Evolutionary conservation across 2,329 filamentous ascomycete genomes (phyloP).

Genomic region (Colletotrichum theobromicola): DNA sequence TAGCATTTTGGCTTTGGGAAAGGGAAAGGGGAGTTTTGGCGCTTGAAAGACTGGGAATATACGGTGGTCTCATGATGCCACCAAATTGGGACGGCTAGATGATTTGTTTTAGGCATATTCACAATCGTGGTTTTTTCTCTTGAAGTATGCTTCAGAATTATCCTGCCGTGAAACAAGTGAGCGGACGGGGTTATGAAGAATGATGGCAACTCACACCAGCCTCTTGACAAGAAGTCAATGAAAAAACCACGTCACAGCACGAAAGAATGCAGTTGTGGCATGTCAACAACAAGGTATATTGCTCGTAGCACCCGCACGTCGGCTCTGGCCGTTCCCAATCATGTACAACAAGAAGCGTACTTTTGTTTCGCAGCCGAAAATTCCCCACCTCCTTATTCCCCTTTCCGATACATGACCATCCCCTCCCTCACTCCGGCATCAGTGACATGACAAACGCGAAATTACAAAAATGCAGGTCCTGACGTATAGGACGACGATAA

Average conservation of each 20-base stretch:
- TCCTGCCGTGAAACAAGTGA: neutral
- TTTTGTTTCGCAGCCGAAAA: neutral
- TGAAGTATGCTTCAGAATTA: neutral
- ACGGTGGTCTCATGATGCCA: neutral
- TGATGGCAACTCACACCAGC: neutral
- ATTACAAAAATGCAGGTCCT: conserved; percentile 1
- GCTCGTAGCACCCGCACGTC: neutral
- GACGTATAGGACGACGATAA: neutral
- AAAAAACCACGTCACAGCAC: neutral
- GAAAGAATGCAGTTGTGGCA: neutral
- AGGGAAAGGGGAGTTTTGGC: neutral
- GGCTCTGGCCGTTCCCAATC: neutral
- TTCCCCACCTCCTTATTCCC: neutral
- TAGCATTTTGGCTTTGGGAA: neutral
- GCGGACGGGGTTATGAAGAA: neutral
- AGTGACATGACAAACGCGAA: conserved; percentile 13
- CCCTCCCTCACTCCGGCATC: conserved; percentile 10
- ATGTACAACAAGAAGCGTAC: conserved; percentile 9
- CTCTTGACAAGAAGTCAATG: neutral
- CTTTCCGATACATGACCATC: conserved; percentile 2
- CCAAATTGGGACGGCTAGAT: neutral
- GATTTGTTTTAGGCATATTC: neutral
- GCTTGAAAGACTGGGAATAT: neutral
- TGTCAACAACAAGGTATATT: conserved; percentile 11
- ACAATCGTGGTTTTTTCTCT: neutral